Evolutionary conservation across 192 early-diverging fungal genomes (phyloP), one percentile per base, ranked within the genome.

Genomic region (Chytriomyces sp.): DNA sequence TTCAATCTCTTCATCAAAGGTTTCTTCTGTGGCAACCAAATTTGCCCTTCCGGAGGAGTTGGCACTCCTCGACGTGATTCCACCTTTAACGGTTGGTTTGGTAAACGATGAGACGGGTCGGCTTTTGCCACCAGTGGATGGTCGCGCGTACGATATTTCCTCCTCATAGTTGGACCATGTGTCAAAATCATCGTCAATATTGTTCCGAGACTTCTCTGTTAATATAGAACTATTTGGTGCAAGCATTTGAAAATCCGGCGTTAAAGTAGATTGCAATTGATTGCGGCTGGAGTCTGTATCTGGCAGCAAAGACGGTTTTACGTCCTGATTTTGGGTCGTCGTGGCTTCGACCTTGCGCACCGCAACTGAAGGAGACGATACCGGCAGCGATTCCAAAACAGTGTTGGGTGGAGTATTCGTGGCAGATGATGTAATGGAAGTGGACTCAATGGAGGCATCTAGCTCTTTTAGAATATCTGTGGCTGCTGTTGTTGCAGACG

Each of bases 371-470:
- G n/a, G n/a, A n/a, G n/a, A n/a, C n/a, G n/a, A n/a, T n/a, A n/a
- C n/a, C n/a, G n/a, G n/a, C n/a, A n/a, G n/a, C n/a, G n/a, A n/a
- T n/a, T n/a, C n/a, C n/a, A n/a, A n/a, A n/a, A n/a, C n/a, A n/a
- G n/a, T n/a, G n/a, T 49, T 49, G 17, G 14, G 44, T 22, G 44
- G 17, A 49, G 44, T 49, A n/a, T 49, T 49, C 44, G 17, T 49
- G 14, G 44, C 44, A n/a, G 44, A 49, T n/a, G n/a, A n/a, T n/a
- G n/a, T n/a, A n/a, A n/a, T 25, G 25, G 33, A 30, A 14, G 58
- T 60, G 28, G 62, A 38, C 25, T 64, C 62, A 6, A 64, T 44
- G 12, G 40, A 64, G 12, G 37, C 62, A 33, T 41, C 62, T 41
- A 64, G 34, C 62, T 44, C 25, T 5, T 22, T 28, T 41, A 64